A percentile compares a stretch with the other conserved stretches of the same genome.
Evolutionary conservation across 2,329 filamentous ascomycete species (phyloP).

Genomic region (Calonectria henricotiae): DNA sequence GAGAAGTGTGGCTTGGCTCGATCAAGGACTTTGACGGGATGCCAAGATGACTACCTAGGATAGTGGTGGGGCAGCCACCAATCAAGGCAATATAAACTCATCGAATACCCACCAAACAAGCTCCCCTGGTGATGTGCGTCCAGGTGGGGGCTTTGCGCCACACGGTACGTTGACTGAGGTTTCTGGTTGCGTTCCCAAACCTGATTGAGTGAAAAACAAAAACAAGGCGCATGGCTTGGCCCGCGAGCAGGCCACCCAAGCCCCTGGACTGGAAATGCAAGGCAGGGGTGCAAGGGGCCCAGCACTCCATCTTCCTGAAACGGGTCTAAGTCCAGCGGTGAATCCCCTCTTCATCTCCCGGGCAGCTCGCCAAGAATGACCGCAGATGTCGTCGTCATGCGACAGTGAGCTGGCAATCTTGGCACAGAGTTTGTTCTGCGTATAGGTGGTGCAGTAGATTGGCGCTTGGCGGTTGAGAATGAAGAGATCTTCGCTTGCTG

Average conservation of each 20-base stretch:
- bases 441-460: neutral
- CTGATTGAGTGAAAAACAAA: slow-evolving; percentile 22
- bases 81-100: slow-evolving; percentile 23
- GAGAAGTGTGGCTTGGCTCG: slow-evolving; percentile 34
- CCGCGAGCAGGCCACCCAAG: slow-evolving; percentile 24
- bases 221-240: slow-evolving; percentile 7
- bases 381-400: slow-evolving; percentile 27
- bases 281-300: slow-evolving; percentile 16
- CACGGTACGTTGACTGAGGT: slow-evolving; percentile 21
- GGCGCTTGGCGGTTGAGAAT: slow-evolving; percentile 10
- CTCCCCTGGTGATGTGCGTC: slow-evolving; percentile 44
- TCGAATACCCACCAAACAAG: slow-evolving; percentile 51
- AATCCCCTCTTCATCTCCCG: slow-evolving; percentile 50
- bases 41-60: neutral
- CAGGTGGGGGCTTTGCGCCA: slow-evolving; percentile 36
- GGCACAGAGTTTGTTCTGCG: slow-evolving; percentile 12
- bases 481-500: neutral
- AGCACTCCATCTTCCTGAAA: slow-evolving; percentile 49
- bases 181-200: neutral
- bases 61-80: slow-evolving; percentile 23
- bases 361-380: slow-evolving; percentile 25
- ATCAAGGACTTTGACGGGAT: slow-evolving; percentile 18
- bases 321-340: slow-evolving; percentile 46
- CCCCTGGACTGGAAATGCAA: slow-evolving; percentile 33
- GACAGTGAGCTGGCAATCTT: slow-evolving; percentile 24